A percentile compares a stretch with the other conserved stretches of the same genome.
Evolutionary conservation across 257 asterid species (phyloP).

Genomic region (Gentiana dahurica): DNA sequence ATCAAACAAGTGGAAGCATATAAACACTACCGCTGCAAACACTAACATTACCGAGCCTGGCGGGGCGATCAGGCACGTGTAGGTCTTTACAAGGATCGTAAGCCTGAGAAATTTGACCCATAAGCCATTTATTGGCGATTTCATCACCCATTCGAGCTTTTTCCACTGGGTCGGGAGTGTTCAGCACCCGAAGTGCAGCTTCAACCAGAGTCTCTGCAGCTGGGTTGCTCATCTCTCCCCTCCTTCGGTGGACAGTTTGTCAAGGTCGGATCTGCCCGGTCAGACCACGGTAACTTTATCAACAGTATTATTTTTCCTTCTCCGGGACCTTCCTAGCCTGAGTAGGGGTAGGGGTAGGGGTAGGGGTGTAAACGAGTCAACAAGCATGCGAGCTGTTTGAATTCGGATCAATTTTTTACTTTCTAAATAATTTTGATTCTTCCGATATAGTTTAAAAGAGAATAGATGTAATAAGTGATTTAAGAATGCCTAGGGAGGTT

Average conservation of each 20-base stretch:
- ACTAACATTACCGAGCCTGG: constrained; percentile 49
- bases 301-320: too few relatives aligned
- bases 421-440: too few relatives aligned
- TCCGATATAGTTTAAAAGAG: too few relatives aligned
- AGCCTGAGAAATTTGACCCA: constrained; percentile 38
- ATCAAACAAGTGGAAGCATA: constrained; percentile 26
- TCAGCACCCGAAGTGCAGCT: constrained; percentile 64
- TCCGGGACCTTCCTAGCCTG: too few relatives aligned
- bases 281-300: too few relatives aligned
- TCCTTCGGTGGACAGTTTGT: background rate
- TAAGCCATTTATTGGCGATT: constrained; percentile 62
- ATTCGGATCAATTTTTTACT: too few relatives aligned
- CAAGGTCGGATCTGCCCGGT: too few relatives aligned
- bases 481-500: too few relatives aligned
- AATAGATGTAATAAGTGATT: too few relatives aligned
- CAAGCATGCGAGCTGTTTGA: too few relatives aligned
- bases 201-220: constrained; percentile 54
- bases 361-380: too few relatives aligned
- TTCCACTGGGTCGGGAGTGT: constrained; percentile 76
- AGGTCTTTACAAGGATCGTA: constrained; percentile 33
- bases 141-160: constrained; percentile 81
- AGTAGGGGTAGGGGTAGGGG: too few relatives aligned
- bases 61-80: constrained; percentile 69
- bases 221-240: constrained; percentile 26
- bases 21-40: background rate